Conservation (phyloP, 768 basidiomycete genomes). For the Auriscalpium orientale region DNA sequence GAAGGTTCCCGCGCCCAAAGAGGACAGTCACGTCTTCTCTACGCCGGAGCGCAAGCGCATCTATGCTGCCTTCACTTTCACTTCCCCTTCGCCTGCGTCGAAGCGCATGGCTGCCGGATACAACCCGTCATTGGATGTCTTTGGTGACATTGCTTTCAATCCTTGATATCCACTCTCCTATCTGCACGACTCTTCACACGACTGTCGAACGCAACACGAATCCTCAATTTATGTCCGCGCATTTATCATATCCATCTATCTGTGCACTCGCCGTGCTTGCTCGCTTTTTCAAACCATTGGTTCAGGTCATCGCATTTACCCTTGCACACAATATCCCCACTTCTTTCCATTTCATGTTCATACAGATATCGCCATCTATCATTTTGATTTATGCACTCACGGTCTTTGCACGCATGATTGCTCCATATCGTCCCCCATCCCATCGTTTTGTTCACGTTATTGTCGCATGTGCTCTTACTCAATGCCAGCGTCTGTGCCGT, state of each 20-base stretch:
- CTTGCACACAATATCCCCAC: no score
- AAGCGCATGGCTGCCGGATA: conserved; percentile 36
- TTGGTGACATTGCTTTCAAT: conserved; percentile 16
- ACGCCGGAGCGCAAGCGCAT: conserved; percentile 70
- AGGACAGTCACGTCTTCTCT: conserved; percentile 20
- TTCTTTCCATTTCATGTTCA: no score
- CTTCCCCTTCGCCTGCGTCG: conserved; percentile 59
- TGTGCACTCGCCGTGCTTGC: background rate
- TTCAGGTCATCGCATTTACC: no score
- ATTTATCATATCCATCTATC: background rate
- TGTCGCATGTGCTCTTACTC: no score
- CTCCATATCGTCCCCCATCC: no score
- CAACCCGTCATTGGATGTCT: conserved; percentile 13
- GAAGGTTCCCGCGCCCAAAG: background rate
- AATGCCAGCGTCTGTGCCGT: no score
- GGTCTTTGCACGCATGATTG: no score
- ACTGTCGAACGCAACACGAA: background rate
- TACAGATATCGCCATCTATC: no score
- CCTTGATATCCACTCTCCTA: conserved; percentile 1
- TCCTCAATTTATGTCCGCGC: background rate
- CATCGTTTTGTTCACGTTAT: no score
- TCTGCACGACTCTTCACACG: conserved; percentile 2
- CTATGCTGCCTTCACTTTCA: conserved; percentile 73
- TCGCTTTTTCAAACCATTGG: background rate
- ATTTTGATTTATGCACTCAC: no score